These are phyloP conservation scores for Daldinia eschscholtzii DNA, from an alignment of 2,329 filamentous ascomycete genomes.

Conservation along the genomic window DNA sequence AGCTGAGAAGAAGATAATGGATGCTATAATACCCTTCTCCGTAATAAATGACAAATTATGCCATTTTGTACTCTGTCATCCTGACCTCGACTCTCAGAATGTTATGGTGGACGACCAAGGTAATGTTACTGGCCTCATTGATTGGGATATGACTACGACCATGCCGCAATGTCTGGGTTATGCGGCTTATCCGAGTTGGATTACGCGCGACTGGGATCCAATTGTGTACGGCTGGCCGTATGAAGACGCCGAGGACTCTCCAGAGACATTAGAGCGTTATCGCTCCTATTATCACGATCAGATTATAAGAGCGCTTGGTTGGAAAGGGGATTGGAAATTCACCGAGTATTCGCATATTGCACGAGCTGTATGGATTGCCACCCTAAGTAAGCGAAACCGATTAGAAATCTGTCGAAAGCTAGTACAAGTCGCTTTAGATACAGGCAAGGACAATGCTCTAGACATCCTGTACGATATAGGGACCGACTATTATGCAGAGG, in stretches of 20 bases:
- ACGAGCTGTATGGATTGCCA: not conserved
- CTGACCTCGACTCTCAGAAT: constrained; percentile 21
- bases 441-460: not conserved
- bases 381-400: not conserved
- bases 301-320: not conserved
- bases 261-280: not conserved
- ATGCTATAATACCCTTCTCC: not conserved
- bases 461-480: not conserved
- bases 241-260: not conserved
- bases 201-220: not conserved
- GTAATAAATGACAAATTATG: not conserved
- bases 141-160: not conserved
- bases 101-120: constrained; percentile 25
- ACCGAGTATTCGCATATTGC: not conserved
- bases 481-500: not conserved
- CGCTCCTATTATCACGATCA: not conserved
- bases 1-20: not conserved
- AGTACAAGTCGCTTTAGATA: not conserved
- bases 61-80: constrained; percentile 18
- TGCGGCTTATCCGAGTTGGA: not conserved
- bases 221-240: not conserved
- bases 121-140: constrained; percentile 21
- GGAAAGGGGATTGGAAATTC: not conserved
- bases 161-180: not conserved
- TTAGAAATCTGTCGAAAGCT: not conserved